Base-by-base conservation (phyloP, 2,329 filamentous ascomycete genomes). In the Apiospora kogelbergensis region DNA sequence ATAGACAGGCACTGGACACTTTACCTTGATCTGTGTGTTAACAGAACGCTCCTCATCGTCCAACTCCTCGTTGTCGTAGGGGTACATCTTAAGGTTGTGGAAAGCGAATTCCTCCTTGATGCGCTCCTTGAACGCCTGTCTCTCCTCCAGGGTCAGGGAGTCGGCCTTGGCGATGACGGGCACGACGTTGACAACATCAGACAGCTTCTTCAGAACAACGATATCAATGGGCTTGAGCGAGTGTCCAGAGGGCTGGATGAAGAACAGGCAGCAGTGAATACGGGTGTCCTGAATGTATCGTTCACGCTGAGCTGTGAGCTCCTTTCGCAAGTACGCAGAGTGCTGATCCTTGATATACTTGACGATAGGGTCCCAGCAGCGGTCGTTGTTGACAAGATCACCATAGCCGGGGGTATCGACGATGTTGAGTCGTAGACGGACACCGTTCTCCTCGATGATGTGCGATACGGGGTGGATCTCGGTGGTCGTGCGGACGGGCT, bases 341-440 rank as follows among this genome's bases (percentile, higher is more conserved):
- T 99, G 96, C 87, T 99, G 96, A 84, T 99, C 96, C 89, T 99
- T 99, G 89, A 99, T 99, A 85, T 99, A 99, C 88, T 99, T 99
- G 88, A 99, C 95, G 81, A 99, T 99, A 73, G 96, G 96, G 81
- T 99, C 96, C 96, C 96, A 99, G 91, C 96, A 99, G 88, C 96
- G 93, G 86, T 99, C 96, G 84, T 99, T 99, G 90, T 99, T 99
- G 84, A 99, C 96, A 80, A 98, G 90, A 79, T 99, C 96, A 79
- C 96, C 96, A 79, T 99, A 99, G 73, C 96, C 96, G 73, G 96
- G 96, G 73, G 96, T 99, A 81, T 99, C 96, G 78, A 99, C 96
- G 79, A 99, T 99, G 89, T 98, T 99, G 79, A 99, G 88, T 78
- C 96, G 90, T 78, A 99, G 91, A 80, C 96, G 95, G 76, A 99